Base-by-base conservation (phyloP, 257 asterid genomes). In the Penstemon eatonii region DNA sequence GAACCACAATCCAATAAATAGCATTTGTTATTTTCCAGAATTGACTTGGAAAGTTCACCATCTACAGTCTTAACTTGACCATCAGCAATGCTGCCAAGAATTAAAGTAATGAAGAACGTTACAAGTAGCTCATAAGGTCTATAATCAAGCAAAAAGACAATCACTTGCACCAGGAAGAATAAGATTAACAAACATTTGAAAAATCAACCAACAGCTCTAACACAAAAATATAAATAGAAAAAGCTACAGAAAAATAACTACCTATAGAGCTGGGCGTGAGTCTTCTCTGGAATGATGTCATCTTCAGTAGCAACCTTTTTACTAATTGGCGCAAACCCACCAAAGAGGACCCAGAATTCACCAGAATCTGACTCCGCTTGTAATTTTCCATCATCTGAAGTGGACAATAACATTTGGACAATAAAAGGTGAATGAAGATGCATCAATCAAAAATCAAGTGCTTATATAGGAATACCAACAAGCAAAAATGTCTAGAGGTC, bases 241-340 rank as follows among this genome's bases (percentile, higher is more conserved):
- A 36, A 65, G 25, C 59, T n/a, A 69, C 36, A 15, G 59, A 69
- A 58, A 72, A 36, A 6, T 39, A 72, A 54, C 13, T 66, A 94
- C 99, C 96, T 82, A 69, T 65, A 87, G 57, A 94, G 86, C 75
- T 85, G 86, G 47, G 98, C 79, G 40, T 96, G 82, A 59, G 95
- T 86, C 80, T 80, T 94, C 82, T 91, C 98, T 3, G 95, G 89
- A 63, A 89, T 60, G 74, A 94, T 80, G 76, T 94, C 99, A 81
- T 94, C 96, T 77, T 91, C 98, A 43, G 82, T 79, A 55, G 83
- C 81, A 79, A 94, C 87, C 85, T 89, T 94, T 78, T 89, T 94
- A 59, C 95, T 87, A 60, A 94, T 94, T 65, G 99, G 97, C 70
- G 99, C 99, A 82, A 89, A 94, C 71, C 99, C 99, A 65, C 99